These are phyloP conservation scores for Gossypium gossypioides DNA, from an alignment of 441 rosid genomes.

Conservation along the genomic window DNA sequence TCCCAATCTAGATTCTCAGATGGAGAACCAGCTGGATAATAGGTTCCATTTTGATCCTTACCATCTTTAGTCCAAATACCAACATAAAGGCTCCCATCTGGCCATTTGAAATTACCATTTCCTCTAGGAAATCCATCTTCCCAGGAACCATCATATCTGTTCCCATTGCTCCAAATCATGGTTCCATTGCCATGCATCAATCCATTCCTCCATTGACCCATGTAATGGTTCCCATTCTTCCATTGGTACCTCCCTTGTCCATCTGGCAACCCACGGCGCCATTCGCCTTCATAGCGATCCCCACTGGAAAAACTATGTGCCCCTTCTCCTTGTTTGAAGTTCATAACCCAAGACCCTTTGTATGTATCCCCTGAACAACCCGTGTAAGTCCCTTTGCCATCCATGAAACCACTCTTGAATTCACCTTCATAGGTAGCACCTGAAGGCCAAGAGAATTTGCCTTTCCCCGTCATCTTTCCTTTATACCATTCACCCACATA, in stretches of 20 bases:
- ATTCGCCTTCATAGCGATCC: slow-evolving; percentile 77
- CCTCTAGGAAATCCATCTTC: slow-evolving; percentile 81
- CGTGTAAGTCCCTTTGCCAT: slow-evolving; percentile 79
- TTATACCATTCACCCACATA: slow-evolving; percentile 74
- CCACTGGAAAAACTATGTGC: slow-evolving; percentile 51
- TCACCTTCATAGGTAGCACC: slow-evolving; percentile 96
- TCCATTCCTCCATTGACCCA: slow-evolving; percentile 80
- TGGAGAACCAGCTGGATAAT: slow-evolving; percentile 53
- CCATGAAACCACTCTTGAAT: slow-evolving; percentile 81
- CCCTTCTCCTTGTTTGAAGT: slow-evolving; percentile 75
- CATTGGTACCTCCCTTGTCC: slow-evolving; percentile 86
- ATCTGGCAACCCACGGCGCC: slow-evolving; percentile 73
- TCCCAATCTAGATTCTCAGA: slow-evolving; percentile 57
- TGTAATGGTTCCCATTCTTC: slow-evolving; percentile 67
- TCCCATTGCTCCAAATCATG: slow-evolving; percentile 70
- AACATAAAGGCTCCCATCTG: slow-evolving; percentile 72
- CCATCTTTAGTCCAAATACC: slow-evolving; percentile 88
- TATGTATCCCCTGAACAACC: slow-evolving; percentile 60
- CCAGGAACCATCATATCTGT: slow-evolving; percentile 86
- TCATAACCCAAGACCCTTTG: slow-evolving; percentile 79
- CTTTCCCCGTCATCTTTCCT: slow-evolving; percentile 80
- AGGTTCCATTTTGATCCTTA: slow-evolving; percentile 64
- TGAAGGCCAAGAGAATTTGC: slow-evolving; percentile 83
- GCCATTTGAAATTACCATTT: slow-evolving; percentile 66
- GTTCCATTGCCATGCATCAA: slow-evolving; percentile 70